These are phyloP conservation scores for Metschnikowia gruessii DNA, from an alignment of 805 yeast species.

Conservation along the genomic window DNA sequence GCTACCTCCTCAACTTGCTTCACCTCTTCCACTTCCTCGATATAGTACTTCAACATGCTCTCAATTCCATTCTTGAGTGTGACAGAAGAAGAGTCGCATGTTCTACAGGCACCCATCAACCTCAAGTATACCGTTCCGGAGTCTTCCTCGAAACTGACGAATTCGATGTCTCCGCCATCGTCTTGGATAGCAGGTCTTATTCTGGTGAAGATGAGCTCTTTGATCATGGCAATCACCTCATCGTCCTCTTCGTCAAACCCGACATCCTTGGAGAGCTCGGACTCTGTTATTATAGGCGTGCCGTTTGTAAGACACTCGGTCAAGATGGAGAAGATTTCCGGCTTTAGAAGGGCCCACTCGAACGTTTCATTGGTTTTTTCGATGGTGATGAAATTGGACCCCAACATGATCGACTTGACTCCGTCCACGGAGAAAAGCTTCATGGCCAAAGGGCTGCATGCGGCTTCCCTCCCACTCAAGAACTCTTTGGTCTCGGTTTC, in stretches of 20 bases:
- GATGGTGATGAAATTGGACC: constrained; percentile 78
- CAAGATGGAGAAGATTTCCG: constrained; percentile 59
- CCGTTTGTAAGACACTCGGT: constrained; percentile 57
- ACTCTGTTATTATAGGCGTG: constrained; percentile 45
- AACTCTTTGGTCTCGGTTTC: constrained; percentile 66
- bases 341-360: constrained; percentile 60
- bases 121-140: constrained; percentile 57
- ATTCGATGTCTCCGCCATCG: constrained; percentile 74
- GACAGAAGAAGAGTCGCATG: constrained; percentile 65
- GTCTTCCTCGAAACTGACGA: constrained; percentile 52
- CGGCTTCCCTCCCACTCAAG: constrained; percentile 71
- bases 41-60: constrained; percentile 65
- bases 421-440: constrained; percentile 76
- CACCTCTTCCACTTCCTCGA: constrained; percentile 63
- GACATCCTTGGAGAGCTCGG: constrained; percentile 35
- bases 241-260: constrained; percentile 59
- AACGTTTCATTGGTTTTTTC: constrained; percentile 55
- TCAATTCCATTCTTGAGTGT: constrained; percentile 69
- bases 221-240: constrained; percentile 63
- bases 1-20: constrained; percentile 46
- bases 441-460: constrained; percentile 71
- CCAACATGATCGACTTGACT: constrained; percentile 71
- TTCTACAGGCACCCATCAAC: constrained; percentile 67
- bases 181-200: constrained; percentile 73
- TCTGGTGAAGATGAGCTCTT: constrained; percentile 65